These are phyloP conservation scores for Verbascum thapsus DNA, from an alignment of 257 asterid genomes.

Conservation along the genomic window DNA sequence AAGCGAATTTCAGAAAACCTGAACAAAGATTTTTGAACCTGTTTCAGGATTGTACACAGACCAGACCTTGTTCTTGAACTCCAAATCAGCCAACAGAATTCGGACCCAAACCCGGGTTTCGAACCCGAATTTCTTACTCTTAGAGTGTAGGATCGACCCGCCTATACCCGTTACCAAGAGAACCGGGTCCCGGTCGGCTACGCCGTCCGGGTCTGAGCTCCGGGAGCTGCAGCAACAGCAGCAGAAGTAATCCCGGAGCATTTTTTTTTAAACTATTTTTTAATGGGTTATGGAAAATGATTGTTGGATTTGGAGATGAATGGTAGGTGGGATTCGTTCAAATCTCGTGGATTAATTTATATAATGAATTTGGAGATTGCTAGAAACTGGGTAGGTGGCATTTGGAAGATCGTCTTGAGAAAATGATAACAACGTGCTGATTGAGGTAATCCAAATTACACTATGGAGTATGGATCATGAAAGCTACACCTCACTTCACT, in stretches of 20 bases:
- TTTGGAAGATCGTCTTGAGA: no score
- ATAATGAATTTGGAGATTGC: no score
- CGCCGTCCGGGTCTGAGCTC: constrained; percentile 42
- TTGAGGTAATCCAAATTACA: no score
- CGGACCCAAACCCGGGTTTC: constrained; percentile 93
- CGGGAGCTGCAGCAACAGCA: constrained; percentile 40
- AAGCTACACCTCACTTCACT: no score
- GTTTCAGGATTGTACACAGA: constrained; percentile 74
- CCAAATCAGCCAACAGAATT: constrained; percentile 70
- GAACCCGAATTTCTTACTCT: constrained; percentile 58
- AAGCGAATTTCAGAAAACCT: not conserved
- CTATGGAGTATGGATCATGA: no score
- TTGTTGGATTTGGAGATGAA: no score
- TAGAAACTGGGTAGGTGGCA: no score
- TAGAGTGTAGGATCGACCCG: constrained; percentile 83
- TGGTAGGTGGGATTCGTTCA: no score
- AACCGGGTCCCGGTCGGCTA: constrained; percentile 78
- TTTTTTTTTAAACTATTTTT: constrained; percentile 21
- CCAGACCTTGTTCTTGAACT: constrained; percentile 81
- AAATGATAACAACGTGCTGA: no score
- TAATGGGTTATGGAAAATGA: no score
- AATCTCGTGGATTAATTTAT: no score
- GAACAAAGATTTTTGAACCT: constrained; percentile 24
- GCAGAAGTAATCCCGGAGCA: constrained; percentile 47
- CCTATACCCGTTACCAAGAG: constrained; percentile 70